Evolutionary conservation across 176 grass and related monocot species (phyloP), one percentile per base, ranked within the genome.

Genomic region (Phragmites australis): DNA sequence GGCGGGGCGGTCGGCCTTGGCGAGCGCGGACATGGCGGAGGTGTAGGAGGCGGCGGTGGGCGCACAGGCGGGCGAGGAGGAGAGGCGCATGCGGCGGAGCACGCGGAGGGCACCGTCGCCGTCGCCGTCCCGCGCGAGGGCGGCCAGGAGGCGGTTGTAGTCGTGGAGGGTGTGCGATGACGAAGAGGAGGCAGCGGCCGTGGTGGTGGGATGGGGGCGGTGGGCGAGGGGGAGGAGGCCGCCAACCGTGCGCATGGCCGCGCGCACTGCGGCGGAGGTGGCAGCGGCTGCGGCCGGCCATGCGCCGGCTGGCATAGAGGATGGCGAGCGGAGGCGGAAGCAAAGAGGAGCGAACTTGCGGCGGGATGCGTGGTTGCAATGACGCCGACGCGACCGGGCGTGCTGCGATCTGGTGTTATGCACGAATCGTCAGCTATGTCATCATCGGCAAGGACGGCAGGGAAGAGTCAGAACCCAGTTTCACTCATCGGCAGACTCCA

Each of bases 81-180:
- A 57, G 41, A 87, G 64, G 69, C 89, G 86, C 89, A 93, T 90
- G 72, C 83, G 86, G 65, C 90, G 77, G 27, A 98, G 83, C 83
- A 98, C 81, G 74, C 77, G 86, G 13, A 94, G 83, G 23, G 93
- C 86, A 29, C 73, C 81, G 22, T 91, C 73, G 53, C 69, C 78
- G 59, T 93, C 68, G 30, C 90, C 88, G n/a, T 86, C 82, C 16
- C 72, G 39, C 42, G 92, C 82, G 66, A 94, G 73, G 18, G 67
- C 81, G 29, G 50, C 72, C 54, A 98, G 86, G 74, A 93, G 84
- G 83, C 81, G 59, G 92, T 98, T 90, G 86, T 86, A 94, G 70
- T 93, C 92, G 75, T 81, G 70, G 23, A 83, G 70, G 59, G 85
- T 74, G 57, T 79, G 85, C 66, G 72, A 37, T 1, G 82, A 42